phyloP scores from a whole-genome alignment of 1,284 basidiomycete genomes.

The Trichosporon sp. region DNA sequence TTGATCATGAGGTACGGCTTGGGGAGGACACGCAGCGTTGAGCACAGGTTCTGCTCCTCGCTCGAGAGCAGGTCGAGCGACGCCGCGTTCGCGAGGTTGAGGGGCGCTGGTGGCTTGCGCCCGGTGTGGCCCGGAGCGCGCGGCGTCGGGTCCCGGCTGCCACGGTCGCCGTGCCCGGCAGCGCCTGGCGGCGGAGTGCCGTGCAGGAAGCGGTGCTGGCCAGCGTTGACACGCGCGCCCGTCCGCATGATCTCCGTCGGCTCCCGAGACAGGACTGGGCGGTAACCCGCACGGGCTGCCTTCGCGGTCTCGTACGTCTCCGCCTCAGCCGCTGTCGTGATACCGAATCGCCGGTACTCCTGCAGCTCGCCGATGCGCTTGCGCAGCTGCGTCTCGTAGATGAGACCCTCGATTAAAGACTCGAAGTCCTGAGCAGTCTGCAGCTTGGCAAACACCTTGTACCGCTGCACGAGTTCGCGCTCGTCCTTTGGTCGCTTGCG shows the following conservation, averaged over 20 bases:
- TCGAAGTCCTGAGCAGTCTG: conserved; percentile 93
- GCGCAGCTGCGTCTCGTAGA: conserved; percentile 80
- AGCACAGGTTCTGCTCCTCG: conserved; percentile 82
- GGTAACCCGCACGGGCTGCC: conserved; percentile 52
- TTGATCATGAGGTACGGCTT: conserved; percentile 90
- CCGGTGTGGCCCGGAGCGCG: conserved; percentile 24
- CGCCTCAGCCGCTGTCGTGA: conserved; percentile 76
- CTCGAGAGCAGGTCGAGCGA: conserved; percentile 79
- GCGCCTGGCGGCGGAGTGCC: conserved; percentile 22
- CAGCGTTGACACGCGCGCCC: conserved; percentile 40
- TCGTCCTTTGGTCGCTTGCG: conserved; percentile 89
- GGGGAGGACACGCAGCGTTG: conserved; percentile 77
- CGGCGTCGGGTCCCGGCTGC: conserved; percentile 26
- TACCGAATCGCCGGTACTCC: conserved; percentile 75
- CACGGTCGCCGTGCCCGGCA: conserved; percentile 27
- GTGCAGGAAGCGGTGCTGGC: conserved; percentile 44
- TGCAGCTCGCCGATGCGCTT: conserved; percentile 85
- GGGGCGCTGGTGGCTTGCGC: conserved; percentile 53
- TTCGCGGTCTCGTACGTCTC: conserved; percentile 78
- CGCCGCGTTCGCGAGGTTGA: conserved; percentile 80
- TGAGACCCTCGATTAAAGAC: conserved; percentile 76
- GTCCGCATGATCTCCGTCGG: conserved; percentile 34
- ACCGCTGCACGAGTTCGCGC: conserved; percentile 78
- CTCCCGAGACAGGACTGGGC: conserved; percentile 35
- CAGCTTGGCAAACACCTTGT: conserved; percentile 86